Evolutionary conservation across 371 early-diverging fungal species (phyloP), one percentile per base, ranked within the genome.

Genomic region (Smittium culicis): DNA sequence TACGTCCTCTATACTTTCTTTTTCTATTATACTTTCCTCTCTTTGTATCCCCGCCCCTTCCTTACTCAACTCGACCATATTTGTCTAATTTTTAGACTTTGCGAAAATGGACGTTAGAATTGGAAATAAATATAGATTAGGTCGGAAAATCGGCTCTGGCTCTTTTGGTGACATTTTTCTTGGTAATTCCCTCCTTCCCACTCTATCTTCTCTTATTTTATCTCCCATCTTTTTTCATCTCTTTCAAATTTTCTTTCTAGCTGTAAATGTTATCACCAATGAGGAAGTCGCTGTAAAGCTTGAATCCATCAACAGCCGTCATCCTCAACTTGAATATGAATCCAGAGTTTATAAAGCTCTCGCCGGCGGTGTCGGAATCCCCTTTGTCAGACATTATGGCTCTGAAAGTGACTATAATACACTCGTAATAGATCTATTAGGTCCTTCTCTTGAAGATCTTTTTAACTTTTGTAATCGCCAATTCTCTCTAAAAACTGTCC

Each of bases 121-220:
- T 64, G 97, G 90, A 70, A 89, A 90, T 81, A 94, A 93, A 78
- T 98, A 91, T 83, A 81, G 90, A 69, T 82, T 99, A 70, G 93
- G 94, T 60, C 85, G 93, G 65, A 98, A 98, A 83, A 94, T 99
- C 77, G 99, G 99, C 59, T 88, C 92, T 54, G 99, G 99, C 68
- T 92, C 95, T 29, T 99, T 99, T 86, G 99, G 99, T 57, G 99
- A 98, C 74, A 98, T 99, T 72, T 99, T 93, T 79, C 86, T 96
- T 62, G 95, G 93, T 89, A 82, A 73, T 77, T 58, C 27, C 25
- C 25, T 57, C 27, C 57, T 5, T 57, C 57, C 3, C 25, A 45
- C 63, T 63, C 29, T 63, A 63, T 24, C 60, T 54, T 28, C 64
- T 20, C 54, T 71, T 27, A 64, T 28, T 61, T 35, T 64, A 11